Conservation (phyloP, 163 green algal species). For the Chlorella variabilis region DNA sequence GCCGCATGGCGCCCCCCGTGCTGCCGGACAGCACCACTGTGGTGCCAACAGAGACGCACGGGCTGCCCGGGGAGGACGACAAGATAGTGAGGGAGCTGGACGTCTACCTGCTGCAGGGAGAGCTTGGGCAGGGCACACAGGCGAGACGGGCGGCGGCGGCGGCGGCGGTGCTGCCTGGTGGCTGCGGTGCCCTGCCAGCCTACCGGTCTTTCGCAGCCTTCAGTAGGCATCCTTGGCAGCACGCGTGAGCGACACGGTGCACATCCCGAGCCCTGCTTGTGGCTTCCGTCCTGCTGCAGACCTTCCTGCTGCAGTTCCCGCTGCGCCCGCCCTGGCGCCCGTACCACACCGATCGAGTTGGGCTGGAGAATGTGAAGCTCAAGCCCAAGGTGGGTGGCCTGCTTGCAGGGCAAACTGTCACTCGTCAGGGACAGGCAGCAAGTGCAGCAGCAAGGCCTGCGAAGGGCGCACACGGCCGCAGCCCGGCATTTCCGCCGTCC, state of each 20-base stretch:
- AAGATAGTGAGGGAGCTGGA: constrained; percentile 56
- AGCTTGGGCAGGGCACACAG: constrained; percentile 42
- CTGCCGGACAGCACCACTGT: background rate
- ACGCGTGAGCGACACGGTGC: too few species aligned
- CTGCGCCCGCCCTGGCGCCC: constrained; percentile 72
- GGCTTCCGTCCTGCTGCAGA: constrained; percentile 35
- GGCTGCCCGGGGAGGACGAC: constrained; percentile 13
- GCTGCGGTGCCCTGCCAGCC: background rate
- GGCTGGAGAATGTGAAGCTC: constrained; percentile 10
- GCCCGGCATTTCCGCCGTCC: too few species aligned
- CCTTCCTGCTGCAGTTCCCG: constrained; percentile 79
- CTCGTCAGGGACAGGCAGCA: too few species aligned
- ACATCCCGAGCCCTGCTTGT: too few species aligned
- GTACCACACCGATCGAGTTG: constrained; percentile 55
- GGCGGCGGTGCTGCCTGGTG: background rate
- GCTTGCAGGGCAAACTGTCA: background rate
- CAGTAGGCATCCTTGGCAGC: too few species aligned
- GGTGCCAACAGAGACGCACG: background rate
- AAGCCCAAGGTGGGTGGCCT: constrained; percentile 32
- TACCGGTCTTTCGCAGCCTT: too few species aligned
- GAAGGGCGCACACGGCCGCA: too few species aligned
- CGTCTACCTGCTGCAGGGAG: constrained; percentile 51
- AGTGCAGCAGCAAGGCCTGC: too few species aligned
- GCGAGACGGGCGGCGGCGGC: constrained; percentile 14
- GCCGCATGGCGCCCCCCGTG: background rate